phyloP scores from a whole-genome alignment of 345 rosid genomes.

The Pugionium cornutum region DNA sequence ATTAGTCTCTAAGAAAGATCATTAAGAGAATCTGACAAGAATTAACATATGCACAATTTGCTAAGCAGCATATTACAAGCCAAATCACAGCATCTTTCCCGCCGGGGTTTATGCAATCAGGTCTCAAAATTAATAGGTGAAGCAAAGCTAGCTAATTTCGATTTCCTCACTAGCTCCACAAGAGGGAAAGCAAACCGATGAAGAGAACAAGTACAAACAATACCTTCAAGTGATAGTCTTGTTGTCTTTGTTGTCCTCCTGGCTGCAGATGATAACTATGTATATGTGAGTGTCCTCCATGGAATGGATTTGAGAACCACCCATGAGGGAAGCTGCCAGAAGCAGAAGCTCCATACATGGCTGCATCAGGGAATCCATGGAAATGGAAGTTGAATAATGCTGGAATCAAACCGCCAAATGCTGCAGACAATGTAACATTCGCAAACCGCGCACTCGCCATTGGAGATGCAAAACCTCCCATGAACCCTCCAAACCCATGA shows the following conservation, averaged over 20 bases:
- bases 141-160: conserved; percentile 16
- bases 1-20: background rate
- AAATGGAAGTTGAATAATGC: conserved; percentile 77
- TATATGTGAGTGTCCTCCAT: conserved; percentile 63
- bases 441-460: conserved; percentile 72
- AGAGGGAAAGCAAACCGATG: conserved; percentile 58
- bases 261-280: conserved; percentile 57
- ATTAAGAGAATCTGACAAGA: conserved; percentile 3
- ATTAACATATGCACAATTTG: conserved; percentile 30
- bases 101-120: conserved; percentile 20
- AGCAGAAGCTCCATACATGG: conserved; percentile 70
- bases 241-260: conserved; percentile 74
- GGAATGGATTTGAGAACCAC: conserved; percentile 67
- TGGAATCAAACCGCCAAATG: conserved; percentile 88
- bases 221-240: conserved; percentile 69
- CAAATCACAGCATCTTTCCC: conserved; percentile 22
- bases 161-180: conserved; percentile 51
- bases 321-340: conserved; percentile 68
- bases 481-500: conserved; percentile 78
- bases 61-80: conserved; percentile 25
- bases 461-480: conserved; percentile 87
- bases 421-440: conserved; percentile 75
- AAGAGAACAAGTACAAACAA: conserved; percentile 55
- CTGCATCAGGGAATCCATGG: conserved; percentile 80
- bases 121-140: background rate